Conservation (phyloP, 345 rosid species). For the Eucalyptus fibrosa region DNA sequence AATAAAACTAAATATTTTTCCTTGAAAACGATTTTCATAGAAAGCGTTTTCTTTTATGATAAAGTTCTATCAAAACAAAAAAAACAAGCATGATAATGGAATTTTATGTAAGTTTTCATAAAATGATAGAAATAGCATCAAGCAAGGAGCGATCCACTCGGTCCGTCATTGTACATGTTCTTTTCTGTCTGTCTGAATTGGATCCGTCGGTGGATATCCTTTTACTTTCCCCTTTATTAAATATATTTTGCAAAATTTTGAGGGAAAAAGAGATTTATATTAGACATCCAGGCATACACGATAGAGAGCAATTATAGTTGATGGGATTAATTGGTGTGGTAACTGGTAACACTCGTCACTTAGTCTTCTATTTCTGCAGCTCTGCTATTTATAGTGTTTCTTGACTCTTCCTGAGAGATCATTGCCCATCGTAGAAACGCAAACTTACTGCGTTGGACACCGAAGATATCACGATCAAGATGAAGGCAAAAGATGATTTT, state of each 20-base stretch:
- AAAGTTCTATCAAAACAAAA: fast-evolving
- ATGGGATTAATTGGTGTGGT: neutral
- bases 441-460: neutral
- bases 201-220: neutral
- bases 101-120: neutral
- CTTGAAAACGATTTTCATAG: neutral
- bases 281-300: neutral
- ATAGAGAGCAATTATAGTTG: neutral
- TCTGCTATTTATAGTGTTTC: neutral
- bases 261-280: neutral
- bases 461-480: neutral
- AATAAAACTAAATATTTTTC: too few relatives aligned
- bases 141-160: neutral
- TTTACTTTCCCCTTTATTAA: neutral
- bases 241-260: neutral
- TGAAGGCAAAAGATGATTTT: too few relatives aligned
- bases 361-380: neutral
- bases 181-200: neutral
- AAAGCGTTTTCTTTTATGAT: neutral
- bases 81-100: neutral
- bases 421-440: neutral
- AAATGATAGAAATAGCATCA: neutral
- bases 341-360: neutral
- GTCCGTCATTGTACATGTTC: neutral
- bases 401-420: neutral